Evolutionary conservation across 768 basidiomycete genomes (phyloP), one percentile per base, ranked within the genome.

Genomic region (Tephrocybe sp.): DNA sequence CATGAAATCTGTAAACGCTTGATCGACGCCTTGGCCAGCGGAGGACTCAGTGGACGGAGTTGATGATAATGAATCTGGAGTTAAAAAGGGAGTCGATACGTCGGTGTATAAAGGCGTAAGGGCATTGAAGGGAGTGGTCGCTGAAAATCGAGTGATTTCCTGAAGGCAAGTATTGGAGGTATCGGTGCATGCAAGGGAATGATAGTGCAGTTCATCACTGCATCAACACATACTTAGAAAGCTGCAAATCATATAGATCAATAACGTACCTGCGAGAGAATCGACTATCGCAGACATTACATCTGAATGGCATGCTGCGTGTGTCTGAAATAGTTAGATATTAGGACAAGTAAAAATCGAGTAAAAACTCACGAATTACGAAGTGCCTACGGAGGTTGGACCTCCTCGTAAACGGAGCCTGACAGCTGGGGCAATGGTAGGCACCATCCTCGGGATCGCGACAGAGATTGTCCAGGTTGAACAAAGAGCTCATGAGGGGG

Each of bases 331-430:
- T 22, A n/a, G 20, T n/a, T 13, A 4, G 3, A 39, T 6, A n/a
- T 13, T 31, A 19, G 9, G 4, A 7, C 14, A 34, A 7, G 17
- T 17, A 17, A 39, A 31, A n/a, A 17, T 17, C 8, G 7, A 39
- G 33, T 10, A 3, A 26, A 14, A 12, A 56, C 66, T 57, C 57
- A 70, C 69, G 67, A 49, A 70, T 68, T 44, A 67, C 64, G 48
- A 64, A 70, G 51, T 70, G 69, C 40, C 67, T 58, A 42, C 67
- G 61, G 36, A 70, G 60, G 54, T 70, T 70, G 19, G 69, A 70
- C 50, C 69, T 56, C 45, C 69, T 61, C 10, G 69, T 70, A 51
- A 70, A 70, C 30, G 69, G 69, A 23, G 65, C 66, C 44, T 68
- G 61, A 57, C 69, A 70, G 43, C 60, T 65, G 2, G 67, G 69